Percentiles rank a stretch among this genome's conserved stretches.
Conservation (phyloP, 441 rosid genomes). For the Erysimum pusillum region DNA sequence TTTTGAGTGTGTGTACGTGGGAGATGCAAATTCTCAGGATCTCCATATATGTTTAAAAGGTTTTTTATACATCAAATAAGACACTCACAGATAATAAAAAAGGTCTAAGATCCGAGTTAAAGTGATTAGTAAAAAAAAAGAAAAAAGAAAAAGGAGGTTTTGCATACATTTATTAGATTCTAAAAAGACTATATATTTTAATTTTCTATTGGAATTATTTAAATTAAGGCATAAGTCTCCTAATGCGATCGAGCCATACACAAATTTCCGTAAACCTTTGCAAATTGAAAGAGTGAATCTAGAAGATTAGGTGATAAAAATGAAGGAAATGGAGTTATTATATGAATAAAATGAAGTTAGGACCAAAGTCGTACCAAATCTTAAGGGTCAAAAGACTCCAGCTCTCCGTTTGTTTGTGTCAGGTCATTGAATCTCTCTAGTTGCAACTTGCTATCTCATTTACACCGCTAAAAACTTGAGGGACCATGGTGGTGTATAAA, state of each 20-base stretch:
- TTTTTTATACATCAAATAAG: neutral
- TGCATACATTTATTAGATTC: neutral
- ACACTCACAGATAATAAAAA: neutral
- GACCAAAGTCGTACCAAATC: slow-evolving; percentile 43
- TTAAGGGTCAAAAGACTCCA: slow-evolving; percentile 45
- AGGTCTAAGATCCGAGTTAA: neutral
- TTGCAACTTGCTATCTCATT: slow-evolving; percentile 34
- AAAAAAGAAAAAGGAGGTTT: neutral
- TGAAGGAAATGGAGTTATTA: neutral
- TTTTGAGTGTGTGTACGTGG: neutral
- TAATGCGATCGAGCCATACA: neutral
- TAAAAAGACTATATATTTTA: neutral
- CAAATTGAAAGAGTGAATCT: slow-evolving; percentile 15
- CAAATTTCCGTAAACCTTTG: neutral
- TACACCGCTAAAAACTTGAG: slow-evolving; percentile 16
- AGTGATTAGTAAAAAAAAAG: neutral
- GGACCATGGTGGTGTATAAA: slow-evolving; percentile 17
- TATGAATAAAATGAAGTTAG: neutral
- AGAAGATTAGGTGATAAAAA: slow-evolving; percentile 32
- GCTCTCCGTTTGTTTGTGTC: slow-evolving; percentile 37
- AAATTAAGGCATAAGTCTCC: neutral
- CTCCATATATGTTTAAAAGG: neutral
- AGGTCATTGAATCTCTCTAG: slow-evolving; percentile 12
- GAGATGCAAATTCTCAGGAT: slow-evolving; percentile 1
- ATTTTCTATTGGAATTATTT: too few species aligned